Base-by-base conservation (phyloP, 208 protist genomes). In the Naegleria gruberi region DNA sequence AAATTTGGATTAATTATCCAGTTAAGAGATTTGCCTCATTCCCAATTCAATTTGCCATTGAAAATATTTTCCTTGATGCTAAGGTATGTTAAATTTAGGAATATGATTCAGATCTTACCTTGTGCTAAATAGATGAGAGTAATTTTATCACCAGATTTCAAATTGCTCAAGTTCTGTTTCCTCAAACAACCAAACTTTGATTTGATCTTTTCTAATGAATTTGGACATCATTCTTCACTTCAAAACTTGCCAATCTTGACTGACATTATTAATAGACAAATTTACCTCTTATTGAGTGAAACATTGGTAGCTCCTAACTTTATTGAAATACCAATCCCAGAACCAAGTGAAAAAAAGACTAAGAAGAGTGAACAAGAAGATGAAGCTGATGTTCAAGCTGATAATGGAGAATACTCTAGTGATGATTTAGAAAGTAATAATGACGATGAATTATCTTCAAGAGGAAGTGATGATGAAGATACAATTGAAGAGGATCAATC, bases 201-300 rank as follows among this genome's bases (percentile, higher is more conserved):
- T 77, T 77, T 77, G 34, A 77, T 77, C 17, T 77, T 77, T n/a
- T 77, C 65, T 7, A 77, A 77, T 77, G 65, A 77, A 77, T 77
- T 77, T 77, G 65, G 65, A 37, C 65, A 77, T 77, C 30, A 77
- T 77, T 12, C 30, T 37, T 12, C 65, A 37, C 17, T 77, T 37
- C 65, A 77, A 77, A 77, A 77, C 30, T 12, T 77, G 10, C 65
- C 65, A 37, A 37, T 77, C 19, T n/a, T 77, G 10, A 77, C 65
- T 7, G 65, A 77, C 34, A n/a, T 77, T 37, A 77, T 77, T 37
- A 77, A 77, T 77, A 19, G 65, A 8, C 65, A 77, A 77, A 77
- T 77, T 77, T 77, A 77, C 34, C 30, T 77, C 1, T 77, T 77
- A 19, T 37, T 77, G 8, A 77, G 30, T 37, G 65, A 77, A 37